Evolutionary conservation across 805 yeast species (phyloP), one percentile per base, ranked within the genome.

Genomic region (Candida endomychidarum): DNA sequence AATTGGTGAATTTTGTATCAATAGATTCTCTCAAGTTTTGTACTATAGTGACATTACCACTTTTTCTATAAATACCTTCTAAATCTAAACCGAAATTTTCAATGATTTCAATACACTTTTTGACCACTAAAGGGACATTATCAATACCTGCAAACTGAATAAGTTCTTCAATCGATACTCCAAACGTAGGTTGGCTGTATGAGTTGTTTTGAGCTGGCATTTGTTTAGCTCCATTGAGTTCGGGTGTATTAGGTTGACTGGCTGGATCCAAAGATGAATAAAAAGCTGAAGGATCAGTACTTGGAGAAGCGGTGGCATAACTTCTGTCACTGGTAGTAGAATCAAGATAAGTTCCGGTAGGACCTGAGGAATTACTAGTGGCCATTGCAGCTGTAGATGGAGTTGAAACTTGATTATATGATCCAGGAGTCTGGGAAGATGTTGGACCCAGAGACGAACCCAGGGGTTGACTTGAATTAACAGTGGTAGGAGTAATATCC

Each of bases 61-160:
- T 81, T 23, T 87, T 80, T 41, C 97, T 73, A 60, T 93, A 93
- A 24, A 93, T 82, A 0, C 98, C 98, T 57, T 89, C 97, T 23
- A 86, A 68, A 37, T 86, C 83, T 26, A 84, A 59, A 1, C 99
- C 99, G 57, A 84, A 81, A 28, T 73, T 74, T 56, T 93, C 98
- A 24, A 93, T 81, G 6, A 90, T 83, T 47, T 81, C 83, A 37
- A 91, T 85, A 70, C 97, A 90, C 56, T 83, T 86, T 47, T 83
- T 81, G 8, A 93, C 99, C 35, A 93, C 77, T 12, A 84, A 74
- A 1, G 99, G 99, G 4, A 93, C 96, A 60, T 86, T 83, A 49
- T 87, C 96, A 40, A 89, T 91, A 5, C 74, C 75, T 47, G 95
- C 96, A 50, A 75, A 80, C 46, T 81, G 83, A 14, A 89, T 79